Conservation (phyloP, 129 eudicot species). For the Helichrysum umbraculigerum region DNA sequence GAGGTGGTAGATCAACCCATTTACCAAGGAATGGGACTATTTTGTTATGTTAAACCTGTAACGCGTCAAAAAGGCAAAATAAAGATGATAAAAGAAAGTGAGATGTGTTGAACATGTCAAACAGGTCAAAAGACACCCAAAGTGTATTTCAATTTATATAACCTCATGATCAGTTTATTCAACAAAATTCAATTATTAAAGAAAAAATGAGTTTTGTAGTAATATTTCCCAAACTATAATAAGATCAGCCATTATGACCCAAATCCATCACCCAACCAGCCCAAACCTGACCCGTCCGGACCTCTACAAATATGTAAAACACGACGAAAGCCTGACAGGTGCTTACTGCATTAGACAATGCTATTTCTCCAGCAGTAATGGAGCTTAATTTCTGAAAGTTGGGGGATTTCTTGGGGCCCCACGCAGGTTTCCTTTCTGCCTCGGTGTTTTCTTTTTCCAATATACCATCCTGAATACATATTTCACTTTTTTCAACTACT, state of each 20-base stretch:
- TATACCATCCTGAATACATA: slow-evolving; percentile 40
- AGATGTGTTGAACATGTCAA: not conserved
- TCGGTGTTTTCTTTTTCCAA: slow-evolving; percentile 46
- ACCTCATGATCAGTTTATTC: not conserved
- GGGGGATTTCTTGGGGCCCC: slow-evolving; percentile 77
- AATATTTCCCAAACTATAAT: not conserved
- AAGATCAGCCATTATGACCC: not conserved
- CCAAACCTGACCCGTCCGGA: not conserved
- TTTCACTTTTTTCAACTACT: slow-evolving; percentile 41
- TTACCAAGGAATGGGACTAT: no score
- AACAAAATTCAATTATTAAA: not conserved
- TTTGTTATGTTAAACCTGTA: no score
- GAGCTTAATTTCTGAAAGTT: slow-evolving; percentile 70
- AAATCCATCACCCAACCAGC: slow-evolving; percentile 1
- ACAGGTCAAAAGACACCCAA: not conserved
- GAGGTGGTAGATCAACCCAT: no score
- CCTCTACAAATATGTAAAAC: slow-evolving; percentile 7
- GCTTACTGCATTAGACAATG: slow-evolving; percentile 61
- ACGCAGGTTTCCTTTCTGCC: slow-evolving; percentile 60
- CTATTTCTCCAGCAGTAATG: slow-evolving; percentile 60
- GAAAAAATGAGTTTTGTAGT: not conserved
- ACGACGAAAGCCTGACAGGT: slow-evolving; percentile 4
- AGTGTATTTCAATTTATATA: not conserved
- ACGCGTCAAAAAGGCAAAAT: not conserved
- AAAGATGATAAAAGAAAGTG: not conserved